Base-by-base conservation (phyloP, 2,329 filamentous ascomycete genomes). In the Sclerotinia nivalis region DNA sequence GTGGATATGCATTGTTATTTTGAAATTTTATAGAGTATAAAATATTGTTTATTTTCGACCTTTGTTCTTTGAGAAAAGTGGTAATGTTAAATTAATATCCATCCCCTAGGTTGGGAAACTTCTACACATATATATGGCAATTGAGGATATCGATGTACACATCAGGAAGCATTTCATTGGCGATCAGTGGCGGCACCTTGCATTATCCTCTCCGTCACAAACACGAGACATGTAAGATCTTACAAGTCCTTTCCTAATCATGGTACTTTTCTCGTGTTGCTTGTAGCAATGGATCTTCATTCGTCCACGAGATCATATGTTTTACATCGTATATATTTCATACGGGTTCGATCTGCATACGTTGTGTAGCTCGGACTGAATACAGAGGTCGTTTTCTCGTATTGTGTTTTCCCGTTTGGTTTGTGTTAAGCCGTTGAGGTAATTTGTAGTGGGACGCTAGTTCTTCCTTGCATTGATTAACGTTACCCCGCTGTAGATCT, bases 401-500 rank as follows among this genome's bases (percentile, higher is more conserved):
- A 62, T 50, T 6, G 3, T 40, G 31, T 49, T 43, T 13, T n/a
- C n/a, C n/a, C n/a, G 31, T 40, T 50, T 3, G 1, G 20, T 20
- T 50, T 37, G 37, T 34, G 40, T 1, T 31, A 1, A 12, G 28
- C 2, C 2, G 22, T 25, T 64, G 28, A 50, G 50, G 45, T 62
- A 2, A 22, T 22, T 47, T 61, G 12, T 28, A 13, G 15, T 52
- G 13, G 2, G 12, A 52, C 9, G 34, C 37, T 22, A 15, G 22
- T 25, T 40, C 20, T 47, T 52, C 31, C 47, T 64, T 52, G 18
- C 61, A 9, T 43, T 2, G 12, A 43, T 15, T 43, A 4, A 43
- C 4, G 37, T 52, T n/a, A 49, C 45, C 28, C 60, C 61, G 31
- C 47, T 40, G 47, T 22, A 52, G 61, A 52, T 52, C 61, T 50